Evolutionary conservation across 345 rosid genomes (phyloP), one percentile per base, ranked within the genome.

Genomic region (Eucalyptus lansdowneana): DNA sequence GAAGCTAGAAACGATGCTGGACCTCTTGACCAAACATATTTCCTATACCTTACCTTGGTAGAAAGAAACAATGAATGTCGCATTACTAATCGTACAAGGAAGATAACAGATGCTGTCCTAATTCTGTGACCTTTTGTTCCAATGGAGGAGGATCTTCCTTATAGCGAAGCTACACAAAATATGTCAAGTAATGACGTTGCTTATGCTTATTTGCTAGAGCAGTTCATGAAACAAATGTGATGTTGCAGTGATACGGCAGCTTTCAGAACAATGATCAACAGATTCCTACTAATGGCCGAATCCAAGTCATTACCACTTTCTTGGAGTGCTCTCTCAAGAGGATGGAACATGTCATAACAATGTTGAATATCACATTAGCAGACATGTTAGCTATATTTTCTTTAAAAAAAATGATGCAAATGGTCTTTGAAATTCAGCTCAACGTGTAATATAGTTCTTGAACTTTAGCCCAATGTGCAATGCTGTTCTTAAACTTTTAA

Each of bases 401-500:
- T 60, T 58, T 42, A 14, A 27, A 25, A 25, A 50, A n/a, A 88
- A 17, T 22, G 25, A 72, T 17, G 24, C 27, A 72, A 6, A 72
- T 34, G 22, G 83, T 37, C 12, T 19, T 10, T 24, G 13, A 56
- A 56, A 4, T 56, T 56, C 1, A 24, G 62, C 29, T 2, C 27
- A 56, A 56, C 1, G 0, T 22, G 27, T 14, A 24, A 22, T 56
- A 4, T 22, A 24, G 0, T 56, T 2, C 1, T 22, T 56, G 29
- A 56, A 56, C 6, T 56, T 56, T 56, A 56, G 29, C 29, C 0
- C 2, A 0, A 56, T 56, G 3, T 56, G 3, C 4, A 56, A 56
- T 56, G 0, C 2, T 24, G 1, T 56, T 2, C 1, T 56, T 24
- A 1, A 24, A 22, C 3, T 10, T 56, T 1, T 56, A 56, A 56